These are phyloP conservation scores for Lathyrus aphaca DNA, from an alignment of 306 rosid genomes.

Conservation along the genomic window DNA sequence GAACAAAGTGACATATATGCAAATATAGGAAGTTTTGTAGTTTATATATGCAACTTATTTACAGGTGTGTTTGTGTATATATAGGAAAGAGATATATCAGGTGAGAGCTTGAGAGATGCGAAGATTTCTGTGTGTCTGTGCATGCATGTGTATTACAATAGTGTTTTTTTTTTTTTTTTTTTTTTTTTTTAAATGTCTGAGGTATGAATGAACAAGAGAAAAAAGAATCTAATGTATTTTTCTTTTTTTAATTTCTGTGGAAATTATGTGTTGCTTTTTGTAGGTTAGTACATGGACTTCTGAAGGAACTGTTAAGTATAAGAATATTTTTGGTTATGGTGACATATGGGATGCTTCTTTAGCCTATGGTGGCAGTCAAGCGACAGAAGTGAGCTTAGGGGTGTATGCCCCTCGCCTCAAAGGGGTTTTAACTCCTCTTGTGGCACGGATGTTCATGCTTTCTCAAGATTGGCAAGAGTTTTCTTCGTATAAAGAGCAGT, in stretches of 20 bases:
- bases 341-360: slow-evolving; percentile 93
- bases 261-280: slow-evolving; percentile 50
- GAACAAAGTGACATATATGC: slow-evolving; percentile 1
- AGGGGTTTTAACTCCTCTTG: slow-evolving; percentile 64
- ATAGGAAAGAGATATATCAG: background rate
- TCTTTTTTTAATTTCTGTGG: slow-evolving; percentile 8
- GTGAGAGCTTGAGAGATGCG: background rate
- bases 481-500: slow-evolving; percentile 79
- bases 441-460: slow-evolving; percentile 67
- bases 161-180: slow-evolving; percentile 8
- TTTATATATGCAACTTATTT: too few species aligned
- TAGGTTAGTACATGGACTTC: slow-evolving; percentile 83
- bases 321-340: slow-evolving; percentile 85
- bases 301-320: slow-evolving; percentile 79
- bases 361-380: slow-evolving; percentile 83
- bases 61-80: background rate
- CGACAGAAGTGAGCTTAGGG: slow-evolving; percentile 79
- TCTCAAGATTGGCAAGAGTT: slow-evolving; percentile 88
- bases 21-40: background rate
- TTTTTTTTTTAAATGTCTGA: too few species aligned
- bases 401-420: slow-evolving; percentile 73
- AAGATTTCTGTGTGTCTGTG: background rate
- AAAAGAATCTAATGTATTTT: slow-evolving; percentile 1
- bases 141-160: background rate
- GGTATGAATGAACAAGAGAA: background rate